Evolutionary conservation across 1,284 basidiomycete species (phyloP).

Genomic region (Macrocystidia cucumis): DNA sequence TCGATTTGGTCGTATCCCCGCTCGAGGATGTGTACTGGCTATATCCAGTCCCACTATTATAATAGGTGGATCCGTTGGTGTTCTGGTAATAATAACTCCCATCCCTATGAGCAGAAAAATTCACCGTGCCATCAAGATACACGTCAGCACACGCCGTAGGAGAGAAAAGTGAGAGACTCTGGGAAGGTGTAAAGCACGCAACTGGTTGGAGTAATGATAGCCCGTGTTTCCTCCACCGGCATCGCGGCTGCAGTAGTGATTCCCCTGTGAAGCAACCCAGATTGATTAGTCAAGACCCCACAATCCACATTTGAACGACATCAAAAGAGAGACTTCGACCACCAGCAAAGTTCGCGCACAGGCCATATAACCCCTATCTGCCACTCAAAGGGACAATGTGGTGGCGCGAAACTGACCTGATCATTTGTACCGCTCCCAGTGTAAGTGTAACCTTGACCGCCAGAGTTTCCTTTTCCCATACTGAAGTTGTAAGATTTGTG

Average conservation of each 20-base stretch:
- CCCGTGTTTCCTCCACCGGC: slow-evolving; percentile 26
- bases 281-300: too few species aligned
- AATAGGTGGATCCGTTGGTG: slow-evolving; percentile 52
- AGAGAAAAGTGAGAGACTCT: background rate
- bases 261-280: too few species aligned
- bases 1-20: slow-evolving; percentile 27
- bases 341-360: slow-evolving; percentile 1
- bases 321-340: slow-evolving; percentile 1
- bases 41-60: slow-evolving; percentile 40
- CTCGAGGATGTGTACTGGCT: slow-evolving; percentile 44
- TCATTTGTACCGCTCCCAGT: slow-evolving; percentile 43
- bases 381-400: too few species aligned
- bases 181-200: slow-evolving; percentile 14
- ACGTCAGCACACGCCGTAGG: background rate
- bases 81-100: slow-evolving; percentile 57
- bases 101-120: slow-evolving; percentile 29
- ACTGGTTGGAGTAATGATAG: slow-evolving; percentile 56
- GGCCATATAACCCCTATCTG: too few species aligned
- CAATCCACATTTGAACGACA: background rate
- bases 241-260: slow-evolving; percentile 46
- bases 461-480: slow-evolving; percentile 5
- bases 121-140: background rate
- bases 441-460: slow-evolving; percentile 25
- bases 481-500: too few species aligned
- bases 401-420: slow-evolving; percentile 30